A percentile compares a stretch with the other conserved stretches of the same genome.
Evolutionary conservation across 169 alveolate genomes (phyloP).

Genomic region (Plasmodium malariae): DNA sequence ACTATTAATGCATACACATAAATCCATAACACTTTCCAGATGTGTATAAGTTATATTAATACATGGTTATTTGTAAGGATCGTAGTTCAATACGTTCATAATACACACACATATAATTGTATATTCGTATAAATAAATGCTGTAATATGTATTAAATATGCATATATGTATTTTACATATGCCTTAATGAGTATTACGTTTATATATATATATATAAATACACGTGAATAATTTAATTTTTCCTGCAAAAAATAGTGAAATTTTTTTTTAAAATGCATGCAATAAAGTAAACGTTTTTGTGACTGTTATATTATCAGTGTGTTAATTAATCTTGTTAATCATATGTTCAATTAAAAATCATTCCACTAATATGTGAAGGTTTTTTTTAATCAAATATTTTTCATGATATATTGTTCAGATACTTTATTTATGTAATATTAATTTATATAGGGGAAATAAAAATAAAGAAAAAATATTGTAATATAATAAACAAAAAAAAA

Average conservation of each 20-base stretch:
- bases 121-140: neutral
- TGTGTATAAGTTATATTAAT: neutral
- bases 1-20: no score
- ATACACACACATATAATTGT: constrained; percentile 34
- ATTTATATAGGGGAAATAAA: no score
- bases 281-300: constrained; percentile 7
- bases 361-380: no score
- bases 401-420: no score
- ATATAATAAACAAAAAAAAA: no score
- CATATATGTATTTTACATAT: constrained; percentile 1
- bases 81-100: neutral
- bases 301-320: no score
- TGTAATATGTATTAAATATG: neutral
- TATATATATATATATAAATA: neutral
- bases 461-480: no score
- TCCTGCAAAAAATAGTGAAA: neutral
- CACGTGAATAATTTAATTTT: neutral
- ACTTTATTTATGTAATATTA: no score
- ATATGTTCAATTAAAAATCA: no score
- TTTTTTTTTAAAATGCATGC: constrained; percentile 12
- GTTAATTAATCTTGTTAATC: no score
- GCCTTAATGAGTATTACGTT: neutral
- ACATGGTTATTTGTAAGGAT: neutral
- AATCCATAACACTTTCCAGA: no score
- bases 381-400: no score